Evolutionary conservation across 768 basidiomycete species (phyloP).

Genomic region (Leccinum variicolor): DNA sequence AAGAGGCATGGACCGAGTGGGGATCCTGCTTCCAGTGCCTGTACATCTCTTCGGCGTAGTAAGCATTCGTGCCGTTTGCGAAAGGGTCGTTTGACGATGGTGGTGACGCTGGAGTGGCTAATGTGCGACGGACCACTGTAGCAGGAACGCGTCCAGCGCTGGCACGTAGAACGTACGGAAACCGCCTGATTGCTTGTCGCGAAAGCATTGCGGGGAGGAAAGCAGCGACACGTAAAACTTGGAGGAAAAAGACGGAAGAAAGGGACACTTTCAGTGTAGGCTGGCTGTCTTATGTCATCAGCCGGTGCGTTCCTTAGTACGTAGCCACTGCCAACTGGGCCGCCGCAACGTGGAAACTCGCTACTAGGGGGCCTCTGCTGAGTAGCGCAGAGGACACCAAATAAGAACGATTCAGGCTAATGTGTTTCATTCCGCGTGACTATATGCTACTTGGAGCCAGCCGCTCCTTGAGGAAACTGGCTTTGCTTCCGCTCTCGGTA

Average conservation of each 20-base stretch:
- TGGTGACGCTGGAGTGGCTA: constrained; percentile 48
- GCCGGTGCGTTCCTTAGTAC: background rate
- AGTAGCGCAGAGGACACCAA: background rate
- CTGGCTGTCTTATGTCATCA: background rate
- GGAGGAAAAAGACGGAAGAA: background rate
- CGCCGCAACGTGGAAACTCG: background rate
- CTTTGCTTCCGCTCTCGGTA: constrained; percentile 53
- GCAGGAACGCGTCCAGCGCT: constrained; percentile 16
- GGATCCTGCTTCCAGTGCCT: constrained; percentile 88
- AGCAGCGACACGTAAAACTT: background rate
- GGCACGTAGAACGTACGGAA: constrained; percentile 29
- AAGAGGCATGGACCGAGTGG: constrained; percentile 87
- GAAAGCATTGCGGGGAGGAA: constrained; percentile 31
- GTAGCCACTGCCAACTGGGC: background rate
- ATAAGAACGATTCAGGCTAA: constrained; percentile 1
- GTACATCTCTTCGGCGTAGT: constrained; percentile 98
- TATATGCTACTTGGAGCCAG: constrained; percentile 3
- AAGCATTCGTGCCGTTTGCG: constrained; percentile 91
- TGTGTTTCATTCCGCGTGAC: background rate
- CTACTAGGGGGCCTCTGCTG: background rate
- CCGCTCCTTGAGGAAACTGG: background rate
- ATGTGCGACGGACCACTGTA: constrained; percentile 25
- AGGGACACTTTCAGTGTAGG: background rate
- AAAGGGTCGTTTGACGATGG: constrained; percentile 83
- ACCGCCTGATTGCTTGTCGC: constrained; percentile 35